These are phyloP conservation scores for Amanita exitialis DNA, from an alignment of 768 basidiomycete species.

Conservation along the genomic window DNA sequence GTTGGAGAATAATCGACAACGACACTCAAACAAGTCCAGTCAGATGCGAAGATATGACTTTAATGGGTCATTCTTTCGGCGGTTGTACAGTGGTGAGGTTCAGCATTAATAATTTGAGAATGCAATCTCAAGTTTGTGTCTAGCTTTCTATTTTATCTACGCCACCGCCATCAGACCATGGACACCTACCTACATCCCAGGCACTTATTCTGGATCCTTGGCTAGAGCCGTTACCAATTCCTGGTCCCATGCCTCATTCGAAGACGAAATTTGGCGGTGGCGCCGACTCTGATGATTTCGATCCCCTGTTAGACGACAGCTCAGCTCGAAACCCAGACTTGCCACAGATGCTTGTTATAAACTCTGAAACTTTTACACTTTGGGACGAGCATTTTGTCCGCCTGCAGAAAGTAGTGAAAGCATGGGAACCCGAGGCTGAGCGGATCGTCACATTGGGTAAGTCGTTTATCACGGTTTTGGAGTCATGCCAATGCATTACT, in stretches of 20 bases:
- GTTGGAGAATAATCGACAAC: slow-evolving; percentile 24
- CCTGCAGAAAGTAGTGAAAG: slow-evolving; percentile 38
- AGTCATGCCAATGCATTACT: neutral
- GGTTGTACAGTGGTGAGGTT: slow-evolving; percentile 34
- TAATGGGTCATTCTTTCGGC: slow-evolving; percentile 38
- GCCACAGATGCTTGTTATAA: slow-evolving; percentile 53
- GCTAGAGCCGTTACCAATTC: slow-evolving; percentile 65
- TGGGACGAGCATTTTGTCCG: slow-evolving; percentile 69
- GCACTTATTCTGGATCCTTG: slow-evolving; percentile 74
- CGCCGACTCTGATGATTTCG: neutral
- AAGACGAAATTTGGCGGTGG: neutral
- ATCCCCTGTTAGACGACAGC: slow-evolving; percentile 1
- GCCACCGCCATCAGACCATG: slow-evolving; percentile 28
- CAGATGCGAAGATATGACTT: slow-evolving; percentile 22
- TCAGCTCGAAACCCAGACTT: slow-evolving; percentile 8
- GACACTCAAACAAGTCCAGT: slow-evolving; percentile 17
- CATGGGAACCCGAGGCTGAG: slow-evolving; percentile 40
- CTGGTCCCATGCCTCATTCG: slow-evolving; percentile 33
- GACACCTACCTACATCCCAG: slow-evolving; percentile 41
- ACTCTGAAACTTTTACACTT: slow-evolving; percentile 68
- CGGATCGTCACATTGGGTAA: slow-evolving; percentile 41
- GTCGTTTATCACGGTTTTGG: neutral
- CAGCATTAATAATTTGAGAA: neutral
- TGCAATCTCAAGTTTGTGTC: slow-evolving; percentile 3
- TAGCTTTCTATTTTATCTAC: slow-evolving; percentile 54